A percentile compares a stretch with the other conserved stretches of the same genome.
phyloP scores from a whole-genome alignment of 345 rosid genomes.

The Citrus hindsii region DNA sequence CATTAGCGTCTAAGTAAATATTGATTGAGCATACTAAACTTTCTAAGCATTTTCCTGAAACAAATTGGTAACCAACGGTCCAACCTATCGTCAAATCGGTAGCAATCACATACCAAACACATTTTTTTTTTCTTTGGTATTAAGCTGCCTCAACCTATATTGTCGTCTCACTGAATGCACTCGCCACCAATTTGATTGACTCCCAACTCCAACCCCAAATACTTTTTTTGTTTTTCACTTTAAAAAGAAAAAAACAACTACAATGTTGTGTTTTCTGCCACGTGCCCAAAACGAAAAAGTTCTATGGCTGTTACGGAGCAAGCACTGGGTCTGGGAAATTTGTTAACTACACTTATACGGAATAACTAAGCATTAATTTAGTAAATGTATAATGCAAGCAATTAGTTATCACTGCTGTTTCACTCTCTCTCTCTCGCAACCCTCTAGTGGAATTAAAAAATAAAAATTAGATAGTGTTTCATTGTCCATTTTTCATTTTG shows the following conservation, averaged over 20 bases:
- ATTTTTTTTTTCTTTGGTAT: conserved; percentile 23
- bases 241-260: too few species aligned
- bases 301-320: too few species aligned
- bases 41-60: background rate
- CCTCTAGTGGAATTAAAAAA: background rate
- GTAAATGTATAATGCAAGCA: background rate
- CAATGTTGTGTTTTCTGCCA: too few species aligned
- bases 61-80: conserved; percentile 2
- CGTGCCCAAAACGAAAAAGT: too few species aligned
- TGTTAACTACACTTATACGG: background rate
- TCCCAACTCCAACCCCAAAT: background rate
- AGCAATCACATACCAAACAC: conserved; percentile 33
- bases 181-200: background rate
- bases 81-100: background rate
- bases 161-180: conserved; percentile 8
- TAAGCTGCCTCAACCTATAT: conserved; percentile 28
- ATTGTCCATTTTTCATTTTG: conserved; percentile 40
- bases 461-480: conserved; percentile 42
- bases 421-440: background rate
- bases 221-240: too few species aligned
- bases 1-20: background rate
- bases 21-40: background rate
- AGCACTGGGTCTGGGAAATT: too few species aligned
- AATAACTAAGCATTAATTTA: background rate
- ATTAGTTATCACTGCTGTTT: background rate